Evolutionary conservation across 208 protist species (phyloP).

Genomic region (Acanthamoeba rhysodes): DNA sequence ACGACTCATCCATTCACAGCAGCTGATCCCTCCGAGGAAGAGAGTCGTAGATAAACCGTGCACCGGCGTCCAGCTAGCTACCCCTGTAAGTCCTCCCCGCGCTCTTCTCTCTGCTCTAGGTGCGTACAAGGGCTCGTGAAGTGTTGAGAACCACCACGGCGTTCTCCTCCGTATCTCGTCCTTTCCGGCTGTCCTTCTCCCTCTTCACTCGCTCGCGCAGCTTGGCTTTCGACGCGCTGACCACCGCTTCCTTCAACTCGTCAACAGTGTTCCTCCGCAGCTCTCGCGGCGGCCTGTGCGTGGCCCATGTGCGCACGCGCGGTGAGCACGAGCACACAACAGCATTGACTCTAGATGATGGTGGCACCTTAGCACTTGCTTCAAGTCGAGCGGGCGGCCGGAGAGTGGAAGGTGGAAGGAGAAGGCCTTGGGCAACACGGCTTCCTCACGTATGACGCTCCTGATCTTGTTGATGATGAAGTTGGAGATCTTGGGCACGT

Average conservation of each 20-base stretch:
- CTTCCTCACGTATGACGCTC: conserved; percentile 14
- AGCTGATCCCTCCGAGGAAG: too few species aligned
- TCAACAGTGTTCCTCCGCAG: background rate
- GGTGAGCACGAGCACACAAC: background rate
- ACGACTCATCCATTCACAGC: too few species aligned
- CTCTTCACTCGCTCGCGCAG: background rate
- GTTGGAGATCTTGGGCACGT: conserved; percentile 49
- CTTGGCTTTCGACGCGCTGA: background rate
- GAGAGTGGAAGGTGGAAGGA: conserved; percentile 1
- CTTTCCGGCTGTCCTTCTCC: conserved; percentile 21
- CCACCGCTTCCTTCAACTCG: background rate
- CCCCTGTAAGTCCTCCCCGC: too few species aligned
- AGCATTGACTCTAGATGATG: background rate
- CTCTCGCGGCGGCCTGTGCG: background rate
- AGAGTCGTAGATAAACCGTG: too few species aligned
- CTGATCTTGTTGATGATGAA: conserved; percentile 27
- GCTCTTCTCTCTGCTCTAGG: background rate
- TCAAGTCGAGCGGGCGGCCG: background rate
- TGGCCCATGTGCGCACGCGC: background rate
- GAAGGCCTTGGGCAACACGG: conserved; percentile 26
- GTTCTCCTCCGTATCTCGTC: background rate
- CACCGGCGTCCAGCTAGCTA: too few species aligned
- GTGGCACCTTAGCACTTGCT: background rate
- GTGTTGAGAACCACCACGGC: background rate
- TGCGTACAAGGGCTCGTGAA: background rate